A percentile compares a stretch with the other conserved stretches of the same genome.
phyloP scores from a whole-genome alignment of 768 basidiomycete species.

The Boletales sp. region DNA sequence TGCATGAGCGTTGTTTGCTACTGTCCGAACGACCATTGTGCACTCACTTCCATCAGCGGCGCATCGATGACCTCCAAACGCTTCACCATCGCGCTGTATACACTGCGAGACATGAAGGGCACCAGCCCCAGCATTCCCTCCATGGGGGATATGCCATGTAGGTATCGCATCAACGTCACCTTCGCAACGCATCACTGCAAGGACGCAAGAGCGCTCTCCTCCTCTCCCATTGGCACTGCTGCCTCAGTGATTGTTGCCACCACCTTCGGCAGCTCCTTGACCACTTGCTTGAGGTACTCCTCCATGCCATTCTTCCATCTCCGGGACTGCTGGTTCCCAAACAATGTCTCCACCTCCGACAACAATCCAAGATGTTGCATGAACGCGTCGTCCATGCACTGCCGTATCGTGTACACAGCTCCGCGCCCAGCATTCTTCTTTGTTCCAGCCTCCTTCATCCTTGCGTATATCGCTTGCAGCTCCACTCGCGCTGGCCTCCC shows the following conservation, averaged over 20 bases:
- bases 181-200: neutral
- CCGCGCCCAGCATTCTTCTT: neutral
- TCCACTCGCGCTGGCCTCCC: neutral
- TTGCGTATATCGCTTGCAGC: neutral
- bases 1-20: too few species aligned
- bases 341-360: neutral
- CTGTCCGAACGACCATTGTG: too few species aligned
- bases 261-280: neutral
- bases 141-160: too few species aligned
- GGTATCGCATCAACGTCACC: too few species aligned
- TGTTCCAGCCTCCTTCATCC: neutral
- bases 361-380: neutral
- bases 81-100: neutral
- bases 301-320: neutral
- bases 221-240: neutral
- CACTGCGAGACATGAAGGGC: neutral
- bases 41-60: neutral
- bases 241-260: neutral
- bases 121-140: neutral
- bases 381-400: neutral
- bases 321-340: neutral
- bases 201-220: neutral
- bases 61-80: neutral
- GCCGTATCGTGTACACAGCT: neutral
- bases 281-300: neutral